Percentiles rank a stretch among this genome's conserved stretches.
Conservation (phyloP, 2,329 filamentous ascomycete genomes). For the Ceratocystis huliohia region DNA sequence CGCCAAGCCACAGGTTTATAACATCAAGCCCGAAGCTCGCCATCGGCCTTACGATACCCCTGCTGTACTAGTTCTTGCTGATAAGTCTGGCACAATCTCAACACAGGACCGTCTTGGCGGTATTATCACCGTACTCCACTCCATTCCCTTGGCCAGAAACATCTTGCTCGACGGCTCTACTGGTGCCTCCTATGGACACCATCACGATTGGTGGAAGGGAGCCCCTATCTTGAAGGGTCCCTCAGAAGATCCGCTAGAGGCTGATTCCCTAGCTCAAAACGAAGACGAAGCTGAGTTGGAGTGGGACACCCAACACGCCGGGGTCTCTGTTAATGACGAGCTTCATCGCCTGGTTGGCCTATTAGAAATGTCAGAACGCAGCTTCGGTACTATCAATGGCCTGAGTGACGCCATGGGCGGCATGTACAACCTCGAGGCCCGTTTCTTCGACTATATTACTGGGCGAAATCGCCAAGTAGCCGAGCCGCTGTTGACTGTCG, state of each 20-base stretch:
- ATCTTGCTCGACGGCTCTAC: slow-evolving; percentile 36
- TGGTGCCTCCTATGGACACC: slow-evolving; percentile 40
- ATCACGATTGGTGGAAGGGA: slow-evolving; percentile 50
- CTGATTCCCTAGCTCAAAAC: background rate
- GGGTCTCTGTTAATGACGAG: slow-evolving; percentile 37
- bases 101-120: slow-evolving; percentile 37
- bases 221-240: slow-evolving; percentile 20
- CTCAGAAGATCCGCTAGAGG: background rate
- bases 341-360: slow-evolving; percentile 52
- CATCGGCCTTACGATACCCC: slow-evolving; percentile 30
- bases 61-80: slow-evolving; percentile 36
- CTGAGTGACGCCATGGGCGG: slow-evolving; percentile 30
- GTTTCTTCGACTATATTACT: slow-evolving; percentile 35
- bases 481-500: slow-evolving; percentile 27
- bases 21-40: slow-evolving; percentile 21
- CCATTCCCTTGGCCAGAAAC: slow-evolving; percentile 47
- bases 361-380: slow-evolving; percentile 46
- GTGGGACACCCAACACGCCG: slow-evolving; percentile 6
- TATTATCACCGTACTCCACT: slow-evolving; percentile 46
- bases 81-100: slow-evolving; percentile 23
- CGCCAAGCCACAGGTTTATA: slow-evolving; percentile 27
- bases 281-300: slow-evolving; percentile 4
- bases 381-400: slow-evolving; percentile 43
- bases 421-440: slow-evolving; percentile 21
- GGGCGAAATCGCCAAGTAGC: slow-evolving; percentile 25